These are phyloP conservation scores for Backusella tuberculispora DNA, from an alignment of 192 early-diverging fungal genomes.

Conservation along the genomic window DNA sequence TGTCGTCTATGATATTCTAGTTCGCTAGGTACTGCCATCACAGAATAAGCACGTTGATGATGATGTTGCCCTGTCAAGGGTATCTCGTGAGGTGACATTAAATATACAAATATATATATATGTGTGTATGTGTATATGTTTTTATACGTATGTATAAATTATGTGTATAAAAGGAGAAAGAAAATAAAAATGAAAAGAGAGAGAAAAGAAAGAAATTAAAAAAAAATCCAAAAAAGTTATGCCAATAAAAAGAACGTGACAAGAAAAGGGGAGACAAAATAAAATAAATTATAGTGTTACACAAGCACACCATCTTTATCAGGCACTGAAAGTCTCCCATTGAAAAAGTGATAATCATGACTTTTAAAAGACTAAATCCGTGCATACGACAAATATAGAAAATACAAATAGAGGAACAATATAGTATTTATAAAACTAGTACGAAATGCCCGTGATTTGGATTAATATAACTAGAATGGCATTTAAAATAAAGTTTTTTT, in stretches of 20 bases:
- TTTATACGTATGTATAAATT: neutral
- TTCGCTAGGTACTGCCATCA: conserved; percentile 47
- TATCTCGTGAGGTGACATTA: conserved; percentile 10
- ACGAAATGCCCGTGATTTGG: neutral
- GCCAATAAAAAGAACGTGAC: neutral
- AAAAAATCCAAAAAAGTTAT: conserved; percentile 1
- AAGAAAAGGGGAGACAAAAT: conserved; percentile 21
- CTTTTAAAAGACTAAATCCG: neutral
- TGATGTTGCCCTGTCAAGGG: conserved; percentile 19
- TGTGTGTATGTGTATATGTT: neutral
- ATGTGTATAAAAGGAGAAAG: neutral
- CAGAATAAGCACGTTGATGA: conserved; percentile 54
- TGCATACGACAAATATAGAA: conserved; percentile 7
- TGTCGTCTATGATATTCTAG: conserved; percentile 25
- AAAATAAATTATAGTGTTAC: conserved; percentile 5
- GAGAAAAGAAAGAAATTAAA: neutral
- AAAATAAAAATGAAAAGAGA: conserved; percentile 16
- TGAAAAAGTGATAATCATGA: conserved; percentile 4
- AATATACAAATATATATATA: too few species aligned
- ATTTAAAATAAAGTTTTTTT: neutral
- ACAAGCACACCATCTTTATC: neutral
- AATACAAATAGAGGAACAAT: neutral
- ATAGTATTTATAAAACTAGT: neutral
- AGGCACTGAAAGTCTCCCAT: neutral
- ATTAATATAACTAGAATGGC: neutral